Conservation (phyloP, 192 early-diverging fungal genomes). For the Backusella tarrabulga region DNA sequence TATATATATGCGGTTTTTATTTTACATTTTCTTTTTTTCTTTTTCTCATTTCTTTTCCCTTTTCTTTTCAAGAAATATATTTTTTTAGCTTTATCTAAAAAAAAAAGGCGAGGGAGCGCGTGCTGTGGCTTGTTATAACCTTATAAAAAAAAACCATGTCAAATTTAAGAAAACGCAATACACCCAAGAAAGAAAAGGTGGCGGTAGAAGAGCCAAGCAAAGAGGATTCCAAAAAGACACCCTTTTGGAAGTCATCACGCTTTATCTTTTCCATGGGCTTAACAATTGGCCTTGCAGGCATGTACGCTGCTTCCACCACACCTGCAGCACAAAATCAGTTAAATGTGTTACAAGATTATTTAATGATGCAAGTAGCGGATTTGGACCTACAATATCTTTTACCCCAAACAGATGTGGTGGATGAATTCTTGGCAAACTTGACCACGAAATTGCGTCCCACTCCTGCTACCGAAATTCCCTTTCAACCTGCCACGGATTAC, state of each 20-base stretch:
- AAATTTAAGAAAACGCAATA: constrained; percentile 2
- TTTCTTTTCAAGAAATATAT: background rate
- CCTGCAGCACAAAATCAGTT: constrained; percentile 39
- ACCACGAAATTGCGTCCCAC: constrained; percentile 47
- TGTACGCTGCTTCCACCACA: constrained; percentile 36
- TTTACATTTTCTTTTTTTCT: background rate
- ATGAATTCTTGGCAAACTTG: constrained; percentile 69
- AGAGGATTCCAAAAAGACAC: background rate
- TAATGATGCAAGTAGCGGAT: constrained; percentile 52
- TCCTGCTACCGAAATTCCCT: constrained; percentile 43
- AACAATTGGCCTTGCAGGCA: constrained; percentile 20
- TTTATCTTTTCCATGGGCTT: constrained; percentile 24
- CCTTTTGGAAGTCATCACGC: constrained; percentile 22
- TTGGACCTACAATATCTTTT: constrained; percentile 65
- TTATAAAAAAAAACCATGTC: background rate
- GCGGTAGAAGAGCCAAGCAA: background rate
- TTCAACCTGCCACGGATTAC: constrained; percentile 42
- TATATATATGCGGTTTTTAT: background rate
- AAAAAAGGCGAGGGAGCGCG: background rate
- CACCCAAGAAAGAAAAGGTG: background rate
- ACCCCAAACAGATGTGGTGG: constrained; percentile 61
- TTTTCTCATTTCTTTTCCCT: background rate
- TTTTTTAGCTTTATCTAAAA: background rate
- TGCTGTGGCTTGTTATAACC: background rate
- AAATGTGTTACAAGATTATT: constrained; percentile 34